Conservation (phyloP, 2,329 filamentous ascomycete species). For the Colletotrichum musae region DNA sequence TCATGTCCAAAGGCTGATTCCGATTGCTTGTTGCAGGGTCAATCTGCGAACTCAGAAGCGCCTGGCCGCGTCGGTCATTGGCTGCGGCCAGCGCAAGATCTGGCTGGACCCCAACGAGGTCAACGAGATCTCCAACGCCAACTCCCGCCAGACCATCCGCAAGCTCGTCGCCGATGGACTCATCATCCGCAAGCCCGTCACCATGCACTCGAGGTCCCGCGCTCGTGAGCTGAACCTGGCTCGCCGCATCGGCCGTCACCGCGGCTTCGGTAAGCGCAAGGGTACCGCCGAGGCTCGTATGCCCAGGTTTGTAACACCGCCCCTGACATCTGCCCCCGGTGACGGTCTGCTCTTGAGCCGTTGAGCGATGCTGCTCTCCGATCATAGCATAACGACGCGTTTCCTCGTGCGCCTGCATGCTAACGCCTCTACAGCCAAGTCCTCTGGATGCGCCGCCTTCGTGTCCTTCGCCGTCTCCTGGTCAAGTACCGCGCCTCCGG, state of each 20-base stretch:
- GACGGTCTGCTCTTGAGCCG: background rate
- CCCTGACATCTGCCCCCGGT: background rate
- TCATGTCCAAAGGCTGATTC: slow-evolving; percentile 39
- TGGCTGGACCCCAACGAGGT: slow-evolving; percentile 99
- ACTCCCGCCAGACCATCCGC: slow-evolving; percentile 99
- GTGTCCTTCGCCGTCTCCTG: slow-evolving; percentile 97
- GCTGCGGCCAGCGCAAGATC: slow-evolving; percentile 99
- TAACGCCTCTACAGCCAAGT: slow-evolving; percentile 78
- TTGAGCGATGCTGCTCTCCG: background rate
- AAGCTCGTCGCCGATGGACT: slow-evolving; percentile 99
- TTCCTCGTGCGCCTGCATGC: background rate
- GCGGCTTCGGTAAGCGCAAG: slow-evolving; percentile 99
- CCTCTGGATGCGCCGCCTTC: slow-evolving; percentile 99
- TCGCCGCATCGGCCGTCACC: slow-evolving; percentile 95
- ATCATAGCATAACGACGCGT: background rate
- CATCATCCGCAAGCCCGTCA: slow-evolving; percentile 99
- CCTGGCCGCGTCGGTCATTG: slow-evolving; percentile 97
- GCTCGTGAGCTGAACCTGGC: slow-evolving; percentile 95
- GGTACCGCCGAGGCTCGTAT: slow-evolving; percentile 99
- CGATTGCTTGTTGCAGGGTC: slow-evolving; percentile 76
- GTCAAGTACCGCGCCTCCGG: slow-evolving; percentile 99
- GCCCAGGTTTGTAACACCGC: slow-evolving; percentile 80
- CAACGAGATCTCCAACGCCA: slow-evolving; percentile 99
- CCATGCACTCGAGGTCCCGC: slow-evolving; percentile 98
- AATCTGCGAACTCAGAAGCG: slow-evolving; percentile 99